A percentile compares a stretch with the other conserved stretches of the same genome.
phyloP scores from a whole-genome alignment of 2,329 filamentous ascomycete genomes.

The Sphaerostilbella broomeana region DNA sequence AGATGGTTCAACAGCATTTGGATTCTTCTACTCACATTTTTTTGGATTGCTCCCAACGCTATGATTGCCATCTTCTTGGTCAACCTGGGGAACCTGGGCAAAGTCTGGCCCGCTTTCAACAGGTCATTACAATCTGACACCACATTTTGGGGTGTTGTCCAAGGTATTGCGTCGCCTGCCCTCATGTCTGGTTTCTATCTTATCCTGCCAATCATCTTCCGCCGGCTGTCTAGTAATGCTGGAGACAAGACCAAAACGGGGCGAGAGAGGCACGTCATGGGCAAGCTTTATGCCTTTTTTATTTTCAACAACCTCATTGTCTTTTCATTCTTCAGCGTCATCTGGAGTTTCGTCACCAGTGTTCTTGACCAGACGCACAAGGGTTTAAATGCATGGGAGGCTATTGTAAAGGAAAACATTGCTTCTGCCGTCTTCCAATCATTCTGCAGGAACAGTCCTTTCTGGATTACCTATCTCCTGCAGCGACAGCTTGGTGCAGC shows the following conservation, averaged over 20 bases:
- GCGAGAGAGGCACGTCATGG: conserved; percentile 82
- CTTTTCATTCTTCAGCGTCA: conserved; percentile 82
- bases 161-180: conserved; percentile 85
- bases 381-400: conserved; percentile 58
- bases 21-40: conserved; percentile 69
- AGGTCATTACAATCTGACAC: conserved; percentile 55
- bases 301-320: conserved; percentile 94
- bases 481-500: conserved; percentile 90
- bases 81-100: conserved; percentile 72
- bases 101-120: conserved; percentile 72
- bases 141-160: conserved; percentile 74
- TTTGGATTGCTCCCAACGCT: conserved; percentile 90
- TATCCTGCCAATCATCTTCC: conserved; percentile 83
- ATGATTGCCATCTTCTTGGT: conserved; percentile 91
- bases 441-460: conserved; percentile 75
- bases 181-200: conserved; percentile 84
- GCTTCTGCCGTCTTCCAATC: conserved; percentile 61
- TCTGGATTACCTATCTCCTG: conserved; percentile 90
- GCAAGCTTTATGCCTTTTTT: conserved; percentile 91
- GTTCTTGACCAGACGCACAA: conserved; percentile 54
- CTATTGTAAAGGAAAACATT: conserved; percentile 58
- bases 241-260: conserved; percentile 91
- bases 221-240: conserved; percentile 71
- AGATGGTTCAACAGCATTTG: conserved; percentile 76
- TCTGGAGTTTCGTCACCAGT: conserved; percentile 65